Base-by-base conservation (phyloP, 441 rosid species). In the Erodium moschatum region DNA sequence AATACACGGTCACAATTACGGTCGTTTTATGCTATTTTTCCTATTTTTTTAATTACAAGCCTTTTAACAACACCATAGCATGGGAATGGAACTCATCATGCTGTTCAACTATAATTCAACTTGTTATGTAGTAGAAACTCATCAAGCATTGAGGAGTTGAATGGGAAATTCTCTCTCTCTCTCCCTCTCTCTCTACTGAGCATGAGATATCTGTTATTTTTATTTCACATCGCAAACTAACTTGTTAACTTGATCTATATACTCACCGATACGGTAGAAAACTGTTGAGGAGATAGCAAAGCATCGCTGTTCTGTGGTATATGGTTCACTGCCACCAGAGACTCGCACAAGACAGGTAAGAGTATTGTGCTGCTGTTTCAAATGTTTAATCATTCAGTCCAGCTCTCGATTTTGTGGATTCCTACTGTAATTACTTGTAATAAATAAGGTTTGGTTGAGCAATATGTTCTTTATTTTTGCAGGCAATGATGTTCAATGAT, bases 401-500 rank as follows among this genome's bases (percentile, higher is more conserved):
- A 58, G 11, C 29, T 21, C 63, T 58, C 29, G 3, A 16, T 2
- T 64, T 64, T 7, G 40, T 13, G 13, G 15, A 29, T 8, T n/a
- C 9, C 11, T 63, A 24, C 11, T 16, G 20, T 31, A 16, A 31
- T 16, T 64, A 18, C 15, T 65, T 13, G 24, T 33, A 38, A 38
- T 38, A 5, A 33, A 6, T 38, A 38, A 38, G 10, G 42, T 5
- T 38, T 1, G 4, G 42, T 38, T 38, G 42, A 38, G 42, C 5
- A 6, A 38, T 38, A 77, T 72, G 66, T 71, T 52, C 66, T 71
- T 70, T 84, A 79, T 81, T 61, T 78, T 73, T 83, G 81, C 92
- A 93, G 97, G 96, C 98, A 38, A 82, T 88, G 13, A 85, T 80
- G 95, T 91, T 93, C 75, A 93, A 93, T 71, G 98, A 93, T 63